These are phyloP conservation scores for Teratosphaeria epicoccoides DNA, from an alignment of 2,329 filamentous ascomycete genomes.

Conservation along the genomic window DNA sequence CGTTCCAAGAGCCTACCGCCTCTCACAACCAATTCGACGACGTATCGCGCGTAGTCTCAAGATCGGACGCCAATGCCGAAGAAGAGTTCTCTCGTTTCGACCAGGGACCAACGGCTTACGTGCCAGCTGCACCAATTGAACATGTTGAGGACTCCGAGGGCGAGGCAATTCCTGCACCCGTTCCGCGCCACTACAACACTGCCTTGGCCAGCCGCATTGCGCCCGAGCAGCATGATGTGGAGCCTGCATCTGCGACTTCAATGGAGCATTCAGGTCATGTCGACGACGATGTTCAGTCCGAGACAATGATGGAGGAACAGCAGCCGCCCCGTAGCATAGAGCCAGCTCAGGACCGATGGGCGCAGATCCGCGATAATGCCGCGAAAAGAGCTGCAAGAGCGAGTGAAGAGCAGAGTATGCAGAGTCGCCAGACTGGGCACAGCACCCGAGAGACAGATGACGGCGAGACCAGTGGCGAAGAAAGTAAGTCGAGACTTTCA, in stretches of 20 bases:
- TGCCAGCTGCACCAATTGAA: conserved; percentile 67
- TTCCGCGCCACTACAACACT: conserved; percentile 13
- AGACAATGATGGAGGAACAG: conserved; percentile 30
- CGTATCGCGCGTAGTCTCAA: conserved; percentile 50
- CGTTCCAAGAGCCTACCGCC: conserved; percentile 9
- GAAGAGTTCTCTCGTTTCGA: conserved; percentile 62
- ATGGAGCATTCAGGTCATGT: conserved; percentile 8
- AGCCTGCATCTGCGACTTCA: conserved; percentile 9
- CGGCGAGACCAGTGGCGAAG: conserved; percentile 87
- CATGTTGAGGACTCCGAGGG: conserved; percentile 20
- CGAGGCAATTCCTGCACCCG: conserved; percentile 6
- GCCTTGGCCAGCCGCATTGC: conserved; percentile 7
- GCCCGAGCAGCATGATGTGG: conserved; percentile 2
- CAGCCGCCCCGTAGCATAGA: conserved; percentile 28
- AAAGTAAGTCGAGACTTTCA: conserved; percentile 58
- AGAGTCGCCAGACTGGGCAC: conserved; percentile 41
- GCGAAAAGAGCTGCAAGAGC: conserved; percentile 61
- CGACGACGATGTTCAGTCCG: conserved; percentile 25
- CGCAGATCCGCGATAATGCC: conserved; percentile 89
- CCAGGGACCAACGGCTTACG: conserved; percentile 77
- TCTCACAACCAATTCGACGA: conserved; percentile 11
- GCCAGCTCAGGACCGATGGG: conserved; percentile 67
- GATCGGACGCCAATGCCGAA: conserved; percentile 48
- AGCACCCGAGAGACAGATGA: conserved; percentile 57
- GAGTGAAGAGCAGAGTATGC: conserved; percentile 50